Evolutionary conservation across 106 monocot species (phyloP), one percentile per base, ranked within the genome.

Genomic region (Cymbidium sinense): DNA sequence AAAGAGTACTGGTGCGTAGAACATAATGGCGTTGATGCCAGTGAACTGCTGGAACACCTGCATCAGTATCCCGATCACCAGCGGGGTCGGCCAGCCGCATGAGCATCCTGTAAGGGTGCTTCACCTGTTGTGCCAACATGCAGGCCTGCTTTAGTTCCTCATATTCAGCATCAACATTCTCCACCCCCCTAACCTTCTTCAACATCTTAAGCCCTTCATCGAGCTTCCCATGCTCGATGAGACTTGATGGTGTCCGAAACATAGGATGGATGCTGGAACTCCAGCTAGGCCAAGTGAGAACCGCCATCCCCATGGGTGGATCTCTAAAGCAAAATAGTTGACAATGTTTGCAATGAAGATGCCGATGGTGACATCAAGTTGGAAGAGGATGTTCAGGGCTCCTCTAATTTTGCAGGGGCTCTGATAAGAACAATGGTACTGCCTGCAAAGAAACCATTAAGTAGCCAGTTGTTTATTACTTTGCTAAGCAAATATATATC

Each of bases 11-110:
- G 86, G 86, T 2, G 86, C 83, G 20, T 86, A 86, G 33, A 86
- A 86, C 80, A 86, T 83, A 7, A 86, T 80, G 8, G 86, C 80
- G 30, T 86, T 86, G 19, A 83, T 83, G 33, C 86, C 86, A 0
- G 86, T 86, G 51, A 86, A 83, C 52, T 86, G 86, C 73, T 86
- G 86, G 44, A 86, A 86, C n/a, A 83, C 37, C 50, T 83, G 86
- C 77, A 86, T 76, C 54, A n/a, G 8, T 1, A 83, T n/a, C 21
- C 67, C 86, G 29, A 86, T 86, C 54, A 80, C 83, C n/a, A 86
- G 76, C 43, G 33, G 86, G 86, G 86, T 21, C 80, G 74, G 43
- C 80, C 3, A 25, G 15, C 9, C 77, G 35, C 76, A 83, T 67
- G 21, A 86, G 67, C 15, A 52, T 78, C 35, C 50, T 75, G 21